Evolutionary conservation across 345 rosid species (phyloP).

Genomic region (Corchorus capsularis): DNA sequence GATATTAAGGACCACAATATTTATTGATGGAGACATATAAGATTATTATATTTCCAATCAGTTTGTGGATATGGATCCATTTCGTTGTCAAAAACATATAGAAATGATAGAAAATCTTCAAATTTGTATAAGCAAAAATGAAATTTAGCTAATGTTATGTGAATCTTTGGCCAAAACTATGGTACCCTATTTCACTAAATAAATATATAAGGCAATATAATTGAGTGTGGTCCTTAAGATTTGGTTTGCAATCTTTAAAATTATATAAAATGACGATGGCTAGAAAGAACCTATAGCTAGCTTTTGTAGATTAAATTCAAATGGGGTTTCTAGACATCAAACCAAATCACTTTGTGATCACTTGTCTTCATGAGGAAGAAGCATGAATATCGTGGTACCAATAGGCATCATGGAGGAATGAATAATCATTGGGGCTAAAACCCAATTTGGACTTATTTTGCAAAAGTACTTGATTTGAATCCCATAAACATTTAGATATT

Average conservation of each 20-base stretch:
- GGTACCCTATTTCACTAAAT: background rate
- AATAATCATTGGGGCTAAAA: background rate
- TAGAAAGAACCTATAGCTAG: background rate
- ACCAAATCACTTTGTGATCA: too few species aligned
- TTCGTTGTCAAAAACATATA: background rate
- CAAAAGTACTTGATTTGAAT: too few species aligned
- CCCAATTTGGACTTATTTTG: too few species aligned
- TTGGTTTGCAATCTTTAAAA: background rate
- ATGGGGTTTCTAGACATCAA: background rate
- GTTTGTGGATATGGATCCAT: background rate
- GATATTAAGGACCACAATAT: background rate
- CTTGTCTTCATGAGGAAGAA: background rate
- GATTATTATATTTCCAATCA: background rate
- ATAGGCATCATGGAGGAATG: background rate
- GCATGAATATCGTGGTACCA: too few species aligned
- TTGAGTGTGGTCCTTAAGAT: slow-evolving; percentile 2
- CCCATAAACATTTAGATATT: too few species aligned
- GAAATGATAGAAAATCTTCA: background rate
- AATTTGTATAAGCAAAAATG: background rate
- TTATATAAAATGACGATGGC: background rate
- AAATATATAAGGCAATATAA: background rate
- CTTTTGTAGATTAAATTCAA: background rate
- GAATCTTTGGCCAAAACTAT: background rate
- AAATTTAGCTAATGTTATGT: background rate
- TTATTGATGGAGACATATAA: background rate